Evolutionary conservation across 192 early-diverging fungal species (phyloP), one percentile per base, ranked within the genome.

Genomic region (Coemansia sp.): DNA sequence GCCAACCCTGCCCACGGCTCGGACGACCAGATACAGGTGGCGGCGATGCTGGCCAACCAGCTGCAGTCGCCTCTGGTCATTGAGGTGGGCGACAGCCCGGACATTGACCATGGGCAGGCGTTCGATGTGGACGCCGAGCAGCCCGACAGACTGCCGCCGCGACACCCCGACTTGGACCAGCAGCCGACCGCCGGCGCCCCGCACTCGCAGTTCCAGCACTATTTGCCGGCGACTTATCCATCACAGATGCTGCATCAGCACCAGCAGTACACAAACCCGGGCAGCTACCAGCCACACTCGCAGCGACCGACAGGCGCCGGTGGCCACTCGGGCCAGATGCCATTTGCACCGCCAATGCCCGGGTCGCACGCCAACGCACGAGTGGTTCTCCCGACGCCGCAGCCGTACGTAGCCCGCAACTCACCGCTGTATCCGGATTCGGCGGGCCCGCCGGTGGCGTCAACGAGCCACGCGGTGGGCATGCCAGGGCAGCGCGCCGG

Each of bases 81-180:
- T 52, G 50, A 52, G 22, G 35, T 52, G 14, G 35, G 38, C 5
- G 50, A 52, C 35, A 52, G 50, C 28, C 36, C 40, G 26, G 15
- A 20, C 4, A 9, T 20, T 8, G 40, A 43, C n/a, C 27, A 40
- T 4, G 40, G 5, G 21, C 17, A 7, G 20, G 19, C 38, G 12
- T 21, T 54, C 11, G 53, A 54, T 1, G 53, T 54, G 19, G 53
- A 54, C 8, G 12, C 32, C 36, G 20, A 39, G 12, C 34, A 52
- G 8, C 3, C 11, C 2, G 20, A 26, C 21, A 26, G n/a, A 26
- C 21, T 23, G 40, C 15, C n/a, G n/a, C n/a, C n/a, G n/a, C n/a
- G n/a, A n/a, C n/a, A n/a, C n/a, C n/a, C n/a, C n/a, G n/a, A n/a
- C n/a, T n/a, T n/a, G n/a, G n/a, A n/a, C n/a, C n/a, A n/a, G n/a